phyloP scores from a whole-genome alignment of 768 basidiomycete species.

The Tephrocybe sp. region DNA sequence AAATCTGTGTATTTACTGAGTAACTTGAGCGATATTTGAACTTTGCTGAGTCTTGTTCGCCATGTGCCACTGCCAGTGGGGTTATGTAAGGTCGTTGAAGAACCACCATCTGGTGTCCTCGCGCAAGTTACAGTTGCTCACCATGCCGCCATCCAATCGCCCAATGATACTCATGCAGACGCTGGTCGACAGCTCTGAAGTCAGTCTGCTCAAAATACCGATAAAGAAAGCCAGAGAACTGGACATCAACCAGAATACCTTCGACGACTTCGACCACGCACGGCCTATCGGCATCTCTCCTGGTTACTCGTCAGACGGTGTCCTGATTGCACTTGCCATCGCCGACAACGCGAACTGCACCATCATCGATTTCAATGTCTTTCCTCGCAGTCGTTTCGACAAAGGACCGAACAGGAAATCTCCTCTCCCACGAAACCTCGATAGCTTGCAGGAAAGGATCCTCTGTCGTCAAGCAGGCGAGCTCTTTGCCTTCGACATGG shows the following conservation, averaged over 20 bases:
- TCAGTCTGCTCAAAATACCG: slow-evolving; percentile 22
- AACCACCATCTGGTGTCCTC: no score
- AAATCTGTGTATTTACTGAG: no score
- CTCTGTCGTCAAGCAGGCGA: slow-evolving; percentile 43
- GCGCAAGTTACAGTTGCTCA: no score
- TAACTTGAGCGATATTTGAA: no score
- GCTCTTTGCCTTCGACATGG: slow-evolving; percentile 56
- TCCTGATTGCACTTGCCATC: slow-evolving; percentile 46
- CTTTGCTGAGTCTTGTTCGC: neutral
- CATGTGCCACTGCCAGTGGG: neutral
- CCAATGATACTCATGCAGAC: slow-evolving; percentile 23
- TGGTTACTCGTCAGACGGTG: slow-evolving; percentile 41
- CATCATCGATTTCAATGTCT: slow-evolving; percentile 32
- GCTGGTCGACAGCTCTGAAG: slow-evolving; percentile 28
- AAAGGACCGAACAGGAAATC: slow-evolving; percentile 15
- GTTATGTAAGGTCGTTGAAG: no score
- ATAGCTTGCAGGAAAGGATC: slow-evolving; percentile 31
- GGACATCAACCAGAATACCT: slow-evolving; percentile 21
- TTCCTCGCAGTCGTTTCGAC: slow-evolving; percentile 13
- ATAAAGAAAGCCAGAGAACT: slow-evolving; percentile 25
- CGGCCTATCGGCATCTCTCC: slow-evolving; percentile 50
- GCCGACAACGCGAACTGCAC: slow-evolving; percentile 33
- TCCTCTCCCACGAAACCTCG: slow-evolving; percentile 12
- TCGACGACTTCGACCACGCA: slow-evolving; percentile 31
- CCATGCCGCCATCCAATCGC: slow-evolving; percentile 16